Evolutionary conservation across 495 filamentous ascomycete species (phyloP), one percentile per base, ranked within the genome.

Genomic region (Penicillium roqueforti): DNA sequence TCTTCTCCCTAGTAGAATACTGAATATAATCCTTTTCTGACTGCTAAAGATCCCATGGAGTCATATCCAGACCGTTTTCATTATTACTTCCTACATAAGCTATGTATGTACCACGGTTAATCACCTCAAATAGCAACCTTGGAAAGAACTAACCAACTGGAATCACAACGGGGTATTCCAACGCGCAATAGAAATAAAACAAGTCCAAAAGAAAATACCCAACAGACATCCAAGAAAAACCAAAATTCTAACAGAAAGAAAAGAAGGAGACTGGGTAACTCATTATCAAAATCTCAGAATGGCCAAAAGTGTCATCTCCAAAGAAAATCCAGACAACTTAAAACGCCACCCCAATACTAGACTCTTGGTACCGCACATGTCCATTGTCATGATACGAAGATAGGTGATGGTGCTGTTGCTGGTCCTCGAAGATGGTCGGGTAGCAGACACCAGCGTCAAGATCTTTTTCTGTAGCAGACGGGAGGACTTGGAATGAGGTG

Each of bases 341-440:
- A 48, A 72, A 76, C 19, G 72, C 72, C 14, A 75, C 16, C 37
- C 72, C 72, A 28, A 75, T 66, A 16, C 59, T 52, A 9, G 68
- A 65, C 6, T 60, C 60, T 4, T 55, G 62, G 51, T 68, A 63
- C 20, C 51, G 59, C 20, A 32, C 26, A 34, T 61, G 36, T n/a
- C 53, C 54, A 42, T 68, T 61, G 23, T 60, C 55, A 8, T 55
- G 51, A 23, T 68, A 55, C 1, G 37, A 46, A 23, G 53, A 41
- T 20, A 52, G 42, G n/a, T 59, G 47, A 36, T 45, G 49, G n/a
- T 52, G 58, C 19, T 63, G 65, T 11, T 58, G 61, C 20, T 62
- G 55, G 6, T 53, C 57, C 44, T 73, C 66, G 31, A 61, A 62
- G 23, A 68, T 70, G 13, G 69, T 71, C 1, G 70, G 63, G 31